phyloP scores from a whole-genome alignment of 345 rosid genomes.

The Eutrema yunnanense region DNA sequence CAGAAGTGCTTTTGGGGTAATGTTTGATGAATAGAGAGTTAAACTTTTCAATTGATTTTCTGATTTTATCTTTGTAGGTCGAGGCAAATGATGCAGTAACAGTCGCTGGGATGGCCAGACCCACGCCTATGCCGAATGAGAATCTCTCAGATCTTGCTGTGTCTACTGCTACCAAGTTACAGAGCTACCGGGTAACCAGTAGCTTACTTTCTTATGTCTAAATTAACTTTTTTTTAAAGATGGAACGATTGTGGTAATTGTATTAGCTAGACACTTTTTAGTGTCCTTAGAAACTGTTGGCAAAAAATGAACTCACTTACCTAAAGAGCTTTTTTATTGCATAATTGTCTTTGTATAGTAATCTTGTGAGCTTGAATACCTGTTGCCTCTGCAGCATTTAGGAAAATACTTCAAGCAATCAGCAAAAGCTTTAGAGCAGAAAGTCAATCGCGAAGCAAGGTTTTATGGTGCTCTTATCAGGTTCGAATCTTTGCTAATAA shows the following conservation, averaged over 20 bases:
- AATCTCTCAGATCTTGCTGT: slow-evolving; percentile 73
- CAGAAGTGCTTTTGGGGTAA: not conserved
- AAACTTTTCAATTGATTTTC: not conserved
- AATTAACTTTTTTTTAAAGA: not conserved
- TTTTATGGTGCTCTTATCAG: slow-evolving; percentile 96
- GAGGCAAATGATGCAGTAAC: slow-evolving; percentile 83
- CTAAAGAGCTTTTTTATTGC: not conserved
- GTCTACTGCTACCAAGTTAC: slow-evolving; percentile 86
- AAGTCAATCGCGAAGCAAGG: slow-evolving; percentile 78
- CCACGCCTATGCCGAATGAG: slow-evolving; percentile 69
- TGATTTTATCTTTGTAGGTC: slow-evolving; percentile 40
- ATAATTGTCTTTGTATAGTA: not conserved
- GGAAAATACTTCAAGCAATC: slow-evolving; percentile 92
- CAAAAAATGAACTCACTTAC: not conserved
- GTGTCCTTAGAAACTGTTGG: slow-evolving; percentile 1
- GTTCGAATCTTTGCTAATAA: slow-evolving; percentile 30
- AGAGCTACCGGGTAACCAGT: slow-evolving; percentile 64
- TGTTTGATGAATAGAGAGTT: not conserved
- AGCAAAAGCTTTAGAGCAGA: slow-evolving; percentile 81
- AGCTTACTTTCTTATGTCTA: slow-evolving; percentile 1
- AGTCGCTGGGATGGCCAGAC: slow-evolving; percentile 80
- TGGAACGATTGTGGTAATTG: not conserved
- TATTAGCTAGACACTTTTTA: not conserved
- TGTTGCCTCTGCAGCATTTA: slow-evolving; percentile 50
- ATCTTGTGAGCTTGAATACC: not conserved